phyloP scores from a whole-genome alignment of 345 rosid genomes.

The Arabis hirsuta region DNA sequence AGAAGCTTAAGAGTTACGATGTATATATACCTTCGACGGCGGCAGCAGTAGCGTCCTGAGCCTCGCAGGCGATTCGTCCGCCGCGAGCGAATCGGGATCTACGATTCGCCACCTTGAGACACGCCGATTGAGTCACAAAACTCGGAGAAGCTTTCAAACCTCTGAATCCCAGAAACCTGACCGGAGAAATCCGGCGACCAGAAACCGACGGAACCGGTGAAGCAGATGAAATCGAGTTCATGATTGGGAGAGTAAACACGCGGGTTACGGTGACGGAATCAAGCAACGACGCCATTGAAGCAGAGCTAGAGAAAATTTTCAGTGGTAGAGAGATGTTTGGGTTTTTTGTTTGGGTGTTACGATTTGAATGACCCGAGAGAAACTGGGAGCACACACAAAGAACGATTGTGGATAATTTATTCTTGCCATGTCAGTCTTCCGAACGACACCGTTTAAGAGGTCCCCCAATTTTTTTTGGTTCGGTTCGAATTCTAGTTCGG shows the following conservation, averaged over 20 bases:
- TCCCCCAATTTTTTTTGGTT: too few relatives aligned
- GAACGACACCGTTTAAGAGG: too few relatives aligned
- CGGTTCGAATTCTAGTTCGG: too few relatives aligned
- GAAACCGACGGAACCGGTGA: constrained; percentile 21
- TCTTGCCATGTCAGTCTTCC: not conserved
- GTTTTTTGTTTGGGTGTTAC: not conserved
- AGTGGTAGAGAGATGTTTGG: constrained; percentile 27
- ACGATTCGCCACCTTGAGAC: not conserved
- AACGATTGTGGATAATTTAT: constrained; percentile 15
- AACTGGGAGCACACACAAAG: constrained; percentile 27
- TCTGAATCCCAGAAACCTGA: constrained; percentile 26
- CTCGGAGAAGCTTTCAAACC: constrained; percentile 39
- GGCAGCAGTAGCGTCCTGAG: constrained; percentile 45
- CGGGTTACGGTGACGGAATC: constrained; percentile 46
- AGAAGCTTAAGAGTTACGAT: not conserved
- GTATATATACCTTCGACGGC: constrained; percentile 39
- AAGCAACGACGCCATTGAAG: constrained; percentile 45
- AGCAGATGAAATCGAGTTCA: constrained; percentile 32
- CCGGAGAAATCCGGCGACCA: constrained; percentile 31
- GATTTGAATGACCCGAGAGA: constrained; percentile 25
- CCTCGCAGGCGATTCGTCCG: constrained; percentile 33
- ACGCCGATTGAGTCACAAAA: constrained; percentile 32
- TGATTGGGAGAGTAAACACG: constrained; percentile 34
- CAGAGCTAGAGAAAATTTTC: not conserved
- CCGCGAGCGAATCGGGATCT: constrained; percentile 20